Conservation (phyloP, 495 filamentous ascomycete genomes). For the Penicillium goetzii region DNA sequence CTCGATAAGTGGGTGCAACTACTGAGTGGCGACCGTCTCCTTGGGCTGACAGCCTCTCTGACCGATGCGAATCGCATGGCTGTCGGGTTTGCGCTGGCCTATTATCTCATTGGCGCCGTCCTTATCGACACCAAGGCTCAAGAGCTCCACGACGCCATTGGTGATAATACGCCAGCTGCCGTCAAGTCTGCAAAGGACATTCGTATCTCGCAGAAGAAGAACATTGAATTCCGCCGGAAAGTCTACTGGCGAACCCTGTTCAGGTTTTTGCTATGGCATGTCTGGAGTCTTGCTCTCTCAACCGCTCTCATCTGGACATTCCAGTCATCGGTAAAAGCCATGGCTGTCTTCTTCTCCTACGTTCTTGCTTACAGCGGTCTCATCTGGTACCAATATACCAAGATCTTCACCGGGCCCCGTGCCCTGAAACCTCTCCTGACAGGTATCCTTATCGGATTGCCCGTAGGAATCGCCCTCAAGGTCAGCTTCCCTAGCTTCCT, state of each 20-base stretch:
- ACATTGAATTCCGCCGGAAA: constrained; percentile 51
- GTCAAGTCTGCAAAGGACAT: constrained; percentile 43
- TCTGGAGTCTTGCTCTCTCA: constrained; percentile 58
- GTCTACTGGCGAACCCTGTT: constrained; percentile 59
- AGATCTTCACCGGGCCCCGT: constrained; percentile 60
- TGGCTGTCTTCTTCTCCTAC: constrained; percentile 57
- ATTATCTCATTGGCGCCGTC: constrained; percentile 63
- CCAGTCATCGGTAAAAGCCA: constrained; percentile 42
- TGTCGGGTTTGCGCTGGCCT: constrained; percentile 60
- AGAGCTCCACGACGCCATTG: constrained; percentile 54
- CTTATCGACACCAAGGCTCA: constrained; percentile 61
- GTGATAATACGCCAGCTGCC: constrained; percentile 38
- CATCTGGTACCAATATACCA: constrained; percentile 64
- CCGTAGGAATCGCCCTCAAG: constrained; percentile 50
- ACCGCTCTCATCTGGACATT: constrained; percentile 59
- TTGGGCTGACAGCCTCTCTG: constrained; percentile 46
- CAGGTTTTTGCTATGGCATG: constrained; percentile 57
- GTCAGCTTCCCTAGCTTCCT: constrained; percentile 39
- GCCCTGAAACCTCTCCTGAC: constrained; percentile 55
- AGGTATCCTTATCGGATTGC: constrained; percentile 51
- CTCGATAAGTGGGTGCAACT: constrained; percentile 63
- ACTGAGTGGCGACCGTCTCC: constrained; percentile 48
- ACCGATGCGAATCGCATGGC: constrained; percentile 52
- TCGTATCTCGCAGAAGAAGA: constrained; percentile 48
- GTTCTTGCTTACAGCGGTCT: constrained; percentile 60